These are phyloP conservation scores for Hordeum vulgare DNA, from an alignment of 176 grass and related monocot species.

Conservation along the genomic window MorexV3_pseudomolecules_assembly NC_058520.1:37159942-37160441, in stretches of 20 bases:
- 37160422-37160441: too few species aligned
- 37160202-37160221: too few species aligned
- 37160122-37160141: too few species aligned
- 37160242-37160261: too few species aligned
- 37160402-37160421: neutral
- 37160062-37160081: neutral
- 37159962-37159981: neutral
- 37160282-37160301: too few species aligned
- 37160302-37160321: too few species aligned
- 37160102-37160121: neutral
- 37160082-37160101: neutral
- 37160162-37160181: neutral
- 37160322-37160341: neutral
- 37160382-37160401: neutral
- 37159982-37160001: neutral
- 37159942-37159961: conserved; percentile 5
- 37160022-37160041: conserved; percentile 11
- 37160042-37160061: neutral
- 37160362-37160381: neutral
- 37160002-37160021: neutral
- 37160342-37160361: neutral
- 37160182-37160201: neutral
- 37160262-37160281: too few species aligned
- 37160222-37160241: too few species aligned
- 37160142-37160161: too few species aligned